A percentile compares a stretch with the other conserved stretches of the same genome.
These are phyloP conservation scores for Xerophyta viscosa DNA, from an alignment of 106 monocot genomes.

Conservation along the genomic window DNA sequence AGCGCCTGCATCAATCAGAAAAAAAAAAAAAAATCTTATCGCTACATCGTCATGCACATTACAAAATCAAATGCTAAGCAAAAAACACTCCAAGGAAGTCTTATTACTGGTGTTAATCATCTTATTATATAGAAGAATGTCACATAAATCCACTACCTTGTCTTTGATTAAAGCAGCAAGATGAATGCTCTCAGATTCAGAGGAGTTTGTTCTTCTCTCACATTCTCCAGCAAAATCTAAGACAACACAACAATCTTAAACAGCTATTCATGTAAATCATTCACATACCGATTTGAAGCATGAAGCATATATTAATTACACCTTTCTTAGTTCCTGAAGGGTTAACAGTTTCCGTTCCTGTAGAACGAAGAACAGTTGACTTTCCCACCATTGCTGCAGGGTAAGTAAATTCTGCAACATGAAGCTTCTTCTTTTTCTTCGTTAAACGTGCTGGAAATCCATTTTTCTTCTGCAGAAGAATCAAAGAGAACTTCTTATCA, in stretches of 20 bases:
- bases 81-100: not conserved
- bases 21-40: not conserved
- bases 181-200: slow-evolving; percentile 8
- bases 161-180: slow-evolving; percentile 7
- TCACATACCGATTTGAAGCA: too few relatives aligned
- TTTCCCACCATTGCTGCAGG: not conserved
- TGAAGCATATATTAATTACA: slow-evolving; percentile 5
- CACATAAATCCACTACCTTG: slow-evolving; percentile 3
- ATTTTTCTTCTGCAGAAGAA: slow-evolving; percentile 23
- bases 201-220: slow-evolving; percentile 14
- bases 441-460: slow-evolving; percentile 6
- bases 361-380: not conserved
- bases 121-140: not conserved
- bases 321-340: slow-evolving; percentile 13
- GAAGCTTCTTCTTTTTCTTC: slow-evolving; percentile 3
- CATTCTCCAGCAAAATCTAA: slow-evolving; percentile 14
- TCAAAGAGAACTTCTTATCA: not conserved
- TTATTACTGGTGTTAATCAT: not conserved
- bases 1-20: slow-evolving; percentile 10
- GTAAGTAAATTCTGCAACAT: not conserved
- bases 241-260: too few relatives aligned
- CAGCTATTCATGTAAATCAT: too few relatives aligned
- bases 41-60: not conserved
- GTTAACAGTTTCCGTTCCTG: slow-evolving; percentile 10
- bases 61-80: slow-evolving; percentile 4